Base-by-base conservation (phyloP, 164 flowering plant genomes). In the Macadamia integrifolia region DNA sequence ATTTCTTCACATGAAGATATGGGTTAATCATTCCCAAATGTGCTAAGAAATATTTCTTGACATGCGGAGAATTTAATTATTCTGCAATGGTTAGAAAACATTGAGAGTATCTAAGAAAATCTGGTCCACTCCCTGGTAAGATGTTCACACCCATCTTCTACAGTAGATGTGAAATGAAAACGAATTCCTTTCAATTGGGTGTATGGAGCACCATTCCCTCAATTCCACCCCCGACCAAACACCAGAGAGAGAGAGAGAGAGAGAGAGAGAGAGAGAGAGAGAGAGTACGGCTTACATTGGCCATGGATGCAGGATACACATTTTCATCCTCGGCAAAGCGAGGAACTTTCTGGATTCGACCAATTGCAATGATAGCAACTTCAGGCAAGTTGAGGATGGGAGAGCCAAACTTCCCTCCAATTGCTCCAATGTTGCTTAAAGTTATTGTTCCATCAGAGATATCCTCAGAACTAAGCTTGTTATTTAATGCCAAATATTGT, bases 401-500 rank as follows among this genome's bases (percentile, higher is more conserved):
- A 12, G 88, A 78, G 56, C 98, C 98, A 73, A 84, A 88, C 72
- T 88, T 90, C 53, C 99, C 99, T 66, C 99, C 99, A 66, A 94
- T 89, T 59, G 98, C 85, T 70, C 99, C 99, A 44, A 94, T 92
- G 76, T 94, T 94, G 83, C 98, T 92, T 63, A 94, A 43, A 61
- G 97, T 88, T 72, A 90, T 89, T 15, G 99, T 92, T 71, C 99
- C 98, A 68, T 88, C 96, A 58, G 87, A 76, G 69, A 92, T 76
- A 81, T 92, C 98, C 61, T 75, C 89, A 12, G 89, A 80, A 71
- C 73, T 76, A 50, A 94, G 92, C 83, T 89, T 92, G 82, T 92
- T 94, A 30, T 78, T 84, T 62, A 66, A 58, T 57, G 98, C 98
- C 74, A 81, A 63, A 52, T 80, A 59, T 76, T 89, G 98, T 60